Conservation (phyloP, 2,329 filamentous ascomycete genomes). For the Rhinocladiella mackenziei region DNA sequence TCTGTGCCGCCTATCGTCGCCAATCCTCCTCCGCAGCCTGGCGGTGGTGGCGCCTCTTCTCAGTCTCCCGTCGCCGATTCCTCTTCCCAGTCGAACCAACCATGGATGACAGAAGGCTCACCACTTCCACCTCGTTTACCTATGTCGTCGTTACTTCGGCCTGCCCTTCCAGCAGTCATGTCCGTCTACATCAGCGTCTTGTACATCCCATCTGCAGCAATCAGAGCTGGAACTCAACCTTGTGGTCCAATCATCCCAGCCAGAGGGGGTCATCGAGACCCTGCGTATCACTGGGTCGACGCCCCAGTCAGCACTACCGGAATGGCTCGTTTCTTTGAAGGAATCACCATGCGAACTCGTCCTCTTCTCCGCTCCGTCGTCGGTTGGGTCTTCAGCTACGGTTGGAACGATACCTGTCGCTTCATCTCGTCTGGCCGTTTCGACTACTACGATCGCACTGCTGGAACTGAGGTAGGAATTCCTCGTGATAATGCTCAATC, state of each 20-base stretch:
- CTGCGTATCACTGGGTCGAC: conserved; percentile 21
- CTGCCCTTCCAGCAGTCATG: conserved; percentile 14
- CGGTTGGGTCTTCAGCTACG: conserved; percentile 22
- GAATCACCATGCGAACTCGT: conserved; percentile 14
- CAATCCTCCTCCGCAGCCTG: too few relatives aligned
- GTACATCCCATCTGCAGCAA: background rate
- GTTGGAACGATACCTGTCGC: conserved; percentile 23
- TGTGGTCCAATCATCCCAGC: conserved; percentile 1
- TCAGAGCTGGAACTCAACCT: background rate
- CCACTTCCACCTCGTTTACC: conserved; percentile 1
- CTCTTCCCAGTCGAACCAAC: conserved; percentile 9
- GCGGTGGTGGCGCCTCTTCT: too few relatives aligned
- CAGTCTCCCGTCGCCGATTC: too few relatives aligned
- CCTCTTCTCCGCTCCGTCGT: conserved; percentile 6
- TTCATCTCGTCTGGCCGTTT: conserved; percentile 16
- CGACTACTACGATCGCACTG: background rate
- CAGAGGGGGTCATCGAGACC: background rate
- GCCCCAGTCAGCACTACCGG: conserved; percentile 13
- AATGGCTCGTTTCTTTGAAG: conserved; percentile 14
- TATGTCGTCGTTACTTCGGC: conserved; percentile 2
- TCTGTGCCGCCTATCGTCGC: background rate
- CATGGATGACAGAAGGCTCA: conserved; percentile 10
- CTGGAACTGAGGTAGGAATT: background rate
- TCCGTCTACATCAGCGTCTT: conserved; percentile 17
- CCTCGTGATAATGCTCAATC: conserved; percentile 1